Evolutionary conservation across 495 filamentous ascomycete genomes (phyloP).

Genomic region (Thermochaetoides thermophila): DNA sequence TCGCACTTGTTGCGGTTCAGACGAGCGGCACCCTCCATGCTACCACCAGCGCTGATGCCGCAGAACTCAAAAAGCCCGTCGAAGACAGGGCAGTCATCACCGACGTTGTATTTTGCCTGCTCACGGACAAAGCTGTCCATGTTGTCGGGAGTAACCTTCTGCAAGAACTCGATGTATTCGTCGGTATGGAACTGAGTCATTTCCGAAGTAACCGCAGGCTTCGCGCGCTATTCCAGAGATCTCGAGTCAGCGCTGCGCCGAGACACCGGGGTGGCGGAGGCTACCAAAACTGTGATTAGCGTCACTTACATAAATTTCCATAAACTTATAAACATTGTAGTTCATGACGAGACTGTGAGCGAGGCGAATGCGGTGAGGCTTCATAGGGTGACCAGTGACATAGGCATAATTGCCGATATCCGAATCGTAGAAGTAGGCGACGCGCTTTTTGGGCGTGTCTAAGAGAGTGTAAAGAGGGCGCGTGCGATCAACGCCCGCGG

Average conservation of each 20-base stretch:
- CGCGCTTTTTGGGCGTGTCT: slow-evolving; percentile 43
- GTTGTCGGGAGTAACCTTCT: slow-evolving; percentile 93
- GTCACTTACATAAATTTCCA: slow-evolving; percentile 87
- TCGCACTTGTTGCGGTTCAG: slow-evolving; percentile 91
- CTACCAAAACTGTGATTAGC: background rate
- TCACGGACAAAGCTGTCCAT: slow-evolving; percentile 91
- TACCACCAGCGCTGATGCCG: slow-evolving; percentile 90
- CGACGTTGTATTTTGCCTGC: slow-evolving; percentile 93
- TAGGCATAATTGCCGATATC: slow-evolving; percentile 97
- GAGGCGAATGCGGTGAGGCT: slow-evolving; percentile 94
- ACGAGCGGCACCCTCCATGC: slow-evolving; percentile 90
- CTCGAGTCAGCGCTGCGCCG: too few species aligned
- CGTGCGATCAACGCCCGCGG: slow-evolving; percentile 20
- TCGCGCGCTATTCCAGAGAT: slow-evolving; percentile 58
- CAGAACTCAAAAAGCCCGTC: slow-evolving; percentile 98
- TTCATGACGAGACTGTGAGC: slow-evolving; percentile 98
- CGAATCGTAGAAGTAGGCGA: slow-evolving; percentile 95
- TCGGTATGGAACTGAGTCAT: slow-evolving; percentile 99
- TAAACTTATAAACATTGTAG: slow-evolving; percentile 93
- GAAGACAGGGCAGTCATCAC: slow-evolving; percentile 95
- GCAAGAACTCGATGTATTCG: slow-evolving; percentile 96
- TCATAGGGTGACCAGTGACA: slow-evolving; percentile 97
- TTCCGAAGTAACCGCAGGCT: slow-evolving; percentile 86
- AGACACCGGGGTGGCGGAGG: background rate
- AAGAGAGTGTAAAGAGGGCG: slow-evolving; percentile 17